Conservation (phyloP, 2,329 filamentous ascomycete genomes). For the Sarocladium oryzae region DNA sequence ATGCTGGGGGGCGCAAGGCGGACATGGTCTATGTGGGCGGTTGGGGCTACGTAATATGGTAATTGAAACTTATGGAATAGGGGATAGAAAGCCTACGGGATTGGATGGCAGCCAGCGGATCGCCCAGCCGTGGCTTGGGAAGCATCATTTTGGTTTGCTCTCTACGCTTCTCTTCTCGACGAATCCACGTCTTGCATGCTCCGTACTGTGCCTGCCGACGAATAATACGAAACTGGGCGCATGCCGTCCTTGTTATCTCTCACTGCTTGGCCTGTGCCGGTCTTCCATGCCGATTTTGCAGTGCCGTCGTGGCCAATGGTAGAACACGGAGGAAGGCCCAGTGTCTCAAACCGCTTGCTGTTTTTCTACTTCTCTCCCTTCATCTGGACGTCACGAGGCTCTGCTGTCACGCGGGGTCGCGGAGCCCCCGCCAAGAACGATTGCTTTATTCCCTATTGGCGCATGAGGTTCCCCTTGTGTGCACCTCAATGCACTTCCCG, state of each 20-base stretch:
- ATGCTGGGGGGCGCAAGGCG: not conserved
- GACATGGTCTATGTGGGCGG: not conserved
- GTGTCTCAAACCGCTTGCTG: too few species aligned
- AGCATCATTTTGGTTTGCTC: not conserved
- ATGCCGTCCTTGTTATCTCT: not conserved
- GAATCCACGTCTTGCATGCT: not conserved
- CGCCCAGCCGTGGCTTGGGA: not conserved
- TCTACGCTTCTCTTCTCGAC: not conserved
- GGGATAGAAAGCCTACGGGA: not conserved
- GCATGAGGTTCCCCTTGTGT: not conserved
- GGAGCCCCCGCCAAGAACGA: too few species aligned
- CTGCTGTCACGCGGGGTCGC: conserved; percentile 1
- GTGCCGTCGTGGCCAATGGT: not conserved
- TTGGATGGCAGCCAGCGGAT: not conserved
- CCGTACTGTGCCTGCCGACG: not conserved
- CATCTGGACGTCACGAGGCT: not conserved
- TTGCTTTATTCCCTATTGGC: not conserved
- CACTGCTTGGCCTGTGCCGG: not conserved
- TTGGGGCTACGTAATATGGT: not conserved
- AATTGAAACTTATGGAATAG: not conserved
- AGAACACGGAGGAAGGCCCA: not conserved
- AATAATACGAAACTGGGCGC: not conserved
- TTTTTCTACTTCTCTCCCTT: not conserved
- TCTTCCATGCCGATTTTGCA: not conserved
- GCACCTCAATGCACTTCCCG: too few species aligned